Conservation (phyloP, 192 early-diverging fungal genomes). For the Obelidium mucronatum region DNA sequence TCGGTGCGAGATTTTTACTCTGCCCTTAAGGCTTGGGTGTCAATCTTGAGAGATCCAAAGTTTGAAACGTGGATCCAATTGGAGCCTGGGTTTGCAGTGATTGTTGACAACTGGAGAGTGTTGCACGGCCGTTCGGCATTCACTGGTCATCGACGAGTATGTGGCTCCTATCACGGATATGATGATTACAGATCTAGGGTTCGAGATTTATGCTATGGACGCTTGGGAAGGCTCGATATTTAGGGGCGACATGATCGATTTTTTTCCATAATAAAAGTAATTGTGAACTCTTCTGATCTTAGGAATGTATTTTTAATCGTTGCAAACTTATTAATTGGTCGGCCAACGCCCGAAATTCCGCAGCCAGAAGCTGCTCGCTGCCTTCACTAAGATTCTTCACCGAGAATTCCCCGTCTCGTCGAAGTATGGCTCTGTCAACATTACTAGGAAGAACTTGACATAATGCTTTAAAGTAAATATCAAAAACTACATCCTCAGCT, state of each 20-base stretch:
- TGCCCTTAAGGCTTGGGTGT: constrained; percentile 74
- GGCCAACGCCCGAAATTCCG: no score
- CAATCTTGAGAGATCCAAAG: constrained; percentile 55
- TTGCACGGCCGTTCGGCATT: constrained; percentile 80
- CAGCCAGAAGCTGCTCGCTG: no score
- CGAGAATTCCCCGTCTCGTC: background rate
- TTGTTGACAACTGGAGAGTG: constrained; percentile 85
- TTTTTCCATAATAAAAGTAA: no score
- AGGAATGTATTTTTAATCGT: no score
- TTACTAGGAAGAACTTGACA: no score
- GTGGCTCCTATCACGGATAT: constrained; percentile 74
- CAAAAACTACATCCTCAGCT: background rate
- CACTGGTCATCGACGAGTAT: constrained; percentile 73
- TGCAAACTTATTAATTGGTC: no score
- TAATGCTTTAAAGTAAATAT: no score
- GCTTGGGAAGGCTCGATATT: constrained; percentile 27
- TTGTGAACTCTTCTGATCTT: no score
- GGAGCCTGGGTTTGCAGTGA: constrained; percentile 72
- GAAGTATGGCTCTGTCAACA: no score
- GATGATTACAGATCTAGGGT: constrained; percentile 77
- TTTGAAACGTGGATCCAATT: constrained; percentile 75
- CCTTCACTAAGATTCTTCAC: no score
- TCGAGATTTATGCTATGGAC: constrained; percentile 37
- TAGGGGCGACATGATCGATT: no score
- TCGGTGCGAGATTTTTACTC: constrained; percentile 70